These are phyloP conservation scores for Aspergillus brunneoviolaceus DNA, from an alignment of 2,329 filamentous ascomycete species.

Conservation along the genomic window DNA sequence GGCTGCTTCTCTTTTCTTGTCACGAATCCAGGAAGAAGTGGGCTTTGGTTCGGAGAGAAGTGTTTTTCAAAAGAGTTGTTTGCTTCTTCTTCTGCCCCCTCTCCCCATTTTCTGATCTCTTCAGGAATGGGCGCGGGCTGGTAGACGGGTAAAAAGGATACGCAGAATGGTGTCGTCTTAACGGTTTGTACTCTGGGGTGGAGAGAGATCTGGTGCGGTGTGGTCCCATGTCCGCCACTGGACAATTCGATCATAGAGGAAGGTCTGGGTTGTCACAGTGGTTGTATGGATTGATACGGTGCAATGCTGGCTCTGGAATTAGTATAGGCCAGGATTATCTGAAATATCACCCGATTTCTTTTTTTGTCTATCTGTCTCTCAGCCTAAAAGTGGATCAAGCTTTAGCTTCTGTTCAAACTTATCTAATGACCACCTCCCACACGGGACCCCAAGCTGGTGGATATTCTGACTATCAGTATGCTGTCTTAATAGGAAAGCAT, in stretches of 20 bases:
- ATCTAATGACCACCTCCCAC: neutral
- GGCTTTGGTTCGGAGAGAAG: neutral
- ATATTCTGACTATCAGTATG: neutral
- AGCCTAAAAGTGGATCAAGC: neutral
- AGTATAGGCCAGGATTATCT: constrained; percentile 31
- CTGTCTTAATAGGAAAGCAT: neutral
- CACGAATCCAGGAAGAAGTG: constrained; percentile 6
- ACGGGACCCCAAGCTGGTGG: neutral
- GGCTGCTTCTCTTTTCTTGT: constrained; percentile 6
- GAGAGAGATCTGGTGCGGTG: constrained; percentile 12
- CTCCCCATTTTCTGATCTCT: neutral
- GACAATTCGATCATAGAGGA: constrained; percentile 18
- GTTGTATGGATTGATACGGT: constrained; percentile 21
- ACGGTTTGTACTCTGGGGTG: constrained; percentile 8
- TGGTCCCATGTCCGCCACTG: constrained; percentile 13
- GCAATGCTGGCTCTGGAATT: constrained; percentile 30
- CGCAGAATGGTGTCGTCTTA: constrained; percentile 7
- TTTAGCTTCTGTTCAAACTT: too few species aligned
- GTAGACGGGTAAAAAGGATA: constrained; percentile 5
- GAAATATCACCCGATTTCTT: constrained; percentile 32
- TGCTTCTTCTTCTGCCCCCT: neutral
- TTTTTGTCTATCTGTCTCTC: constrained; percentile 11
- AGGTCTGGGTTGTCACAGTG: constrained; percentile 25
- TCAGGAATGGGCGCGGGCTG: neutral
- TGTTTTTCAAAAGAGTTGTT: constrained; percentile 13